A percentile compares a stretch with the other conserved stretches of the same genome.
Evolutionary conservation across 176 grass and related monocot genomes (phyloP).

Genomic region (Alloteropsis semialata): DNA sequence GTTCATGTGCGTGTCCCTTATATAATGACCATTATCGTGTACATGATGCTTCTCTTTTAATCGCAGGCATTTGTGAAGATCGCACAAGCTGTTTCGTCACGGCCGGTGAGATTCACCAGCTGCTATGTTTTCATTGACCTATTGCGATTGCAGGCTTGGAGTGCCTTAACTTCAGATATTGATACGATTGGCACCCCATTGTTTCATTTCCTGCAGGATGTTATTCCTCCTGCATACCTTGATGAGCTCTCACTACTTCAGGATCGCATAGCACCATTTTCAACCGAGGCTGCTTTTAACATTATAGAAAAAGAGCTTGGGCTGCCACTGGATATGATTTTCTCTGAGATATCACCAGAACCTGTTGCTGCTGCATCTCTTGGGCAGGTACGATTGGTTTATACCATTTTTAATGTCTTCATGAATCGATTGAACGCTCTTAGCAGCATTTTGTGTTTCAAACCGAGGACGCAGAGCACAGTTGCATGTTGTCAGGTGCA

Average conservation of each 20-base stretch:
- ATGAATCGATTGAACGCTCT: not conserved
- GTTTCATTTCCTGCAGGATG: constrained; percentile 58
- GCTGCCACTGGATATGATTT: constrained; percentile 68
- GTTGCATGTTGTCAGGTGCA: not conserved
- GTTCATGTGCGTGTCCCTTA: not conserved
- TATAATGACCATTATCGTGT: not conserved
- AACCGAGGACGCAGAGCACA: not conserved
- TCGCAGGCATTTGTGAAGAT: constrained; percentile 91
- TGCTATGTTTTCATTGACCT: not conserved
- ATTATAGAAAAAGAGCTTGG: constrained; percentile 93
- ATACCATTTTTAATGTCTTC: not conserved
- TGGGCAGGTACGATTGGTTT: constrained; percentile 61
- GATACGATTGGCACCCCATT: not conserved
- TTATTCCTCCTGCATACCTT: constrained; percentile 93
- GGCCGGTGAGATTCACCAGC: constrained; percentile 57
- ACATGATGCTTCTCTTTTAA: constrained; percentile 15
- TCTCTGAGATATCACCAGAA: constrained; percentile 84
- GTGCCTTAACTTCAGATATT: not conserved
- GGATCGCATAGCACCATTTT: constrained; percentile 93
- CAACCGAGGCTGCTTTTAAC: constrained; percentile 80
- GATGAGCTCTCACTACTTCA: constrained; percentile 89
- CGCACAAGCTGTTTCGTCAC: constrained; percentile 87
- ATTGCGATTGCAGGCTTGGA: not conserved
- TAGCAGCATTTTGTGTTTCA: not conserved
- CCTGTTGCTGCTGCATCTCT: constrained; percentile 93